A percentile compares a stretch with the other conserved stretches of the same genome.
Evolutionary conservation across 2,329 filamentous ascomycete species (phyloP).

Genomic region (Aspergillus sp.): DNA sequence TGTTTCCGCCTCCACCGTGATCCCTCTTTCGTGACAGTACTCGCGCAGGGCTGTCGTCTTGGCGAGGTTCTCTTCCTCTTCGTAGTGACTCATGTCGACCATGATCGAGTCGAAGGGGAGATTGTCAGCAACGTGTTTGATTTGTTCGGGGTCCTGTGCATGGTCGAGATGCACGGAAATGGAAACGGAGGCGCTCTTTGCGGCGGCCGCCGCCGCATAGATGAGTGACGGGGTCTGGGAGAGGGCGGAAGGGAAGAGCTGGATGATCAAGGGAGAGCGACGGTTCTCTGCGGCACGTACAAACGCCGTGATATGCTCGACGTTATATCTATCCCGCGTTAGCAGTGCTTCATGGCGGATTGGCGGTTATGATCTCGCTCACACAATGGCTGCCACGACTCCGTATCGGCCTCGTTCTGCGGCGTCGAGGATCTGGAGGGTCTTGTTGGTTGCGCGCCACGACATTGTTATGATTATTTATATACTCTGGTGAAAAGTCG

Average conservation of each 20-base stretch:
- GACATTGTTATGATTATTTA: slow-evolving; percentile 12
- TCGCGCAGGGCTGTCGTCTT: slow-evolving; percentile 59
- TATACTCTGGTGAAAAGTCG: too few species aligned
- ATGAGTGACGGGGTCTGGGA: slow-evolving; percentile 41
- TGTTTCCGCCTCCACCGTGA: slow-evolving; percentile 66
- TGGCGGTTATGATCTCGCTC: neutral
- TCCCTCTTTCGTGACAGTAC: slow-evolving; percentile 61
- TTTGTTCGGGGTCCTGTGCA: slow-evolving; percentile 58
- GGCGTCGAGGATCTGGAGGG: slow-evolving; percentile 12
- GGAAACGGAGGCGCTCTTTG: slow-evolving; percentile 54
- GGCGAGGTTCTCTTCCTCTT: slow-evolving; percentile 64
- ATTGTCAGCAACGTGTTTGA: slow-evolving; percentile 54
- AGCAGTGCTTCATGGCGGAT: neutral
- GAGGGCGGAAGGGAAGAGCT: slow-evolving; percentile 16
- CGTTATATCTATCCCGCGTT: neutral
- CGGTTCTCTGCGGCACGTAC: slow-evolving; percentile 5
- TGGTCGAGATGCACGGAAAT: slow-evolving; percentile 63
- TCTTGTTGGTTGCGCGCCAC: slow-evolving; percentile 27
- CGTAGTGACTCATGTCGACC: slow-evolving; percentile 71
- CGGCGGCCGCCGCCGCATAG: slow-evolving; percentile 51
- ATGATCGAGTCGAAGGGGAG: slow-evolving; percentile 67
- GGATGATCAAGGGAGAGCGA: slow-evolving; percentile 9
- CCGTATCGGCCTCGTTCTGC: slow-evolving; percentile 18
- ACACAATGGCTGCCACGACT: slow-evolving; percentile 20
- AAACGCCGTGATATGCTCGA: slow-evolving; percentile 7